Evolutionary conservation across 768 basidiomycete species (phyloP).

Genomic region (Hirschioporus abietinus): DNA sequence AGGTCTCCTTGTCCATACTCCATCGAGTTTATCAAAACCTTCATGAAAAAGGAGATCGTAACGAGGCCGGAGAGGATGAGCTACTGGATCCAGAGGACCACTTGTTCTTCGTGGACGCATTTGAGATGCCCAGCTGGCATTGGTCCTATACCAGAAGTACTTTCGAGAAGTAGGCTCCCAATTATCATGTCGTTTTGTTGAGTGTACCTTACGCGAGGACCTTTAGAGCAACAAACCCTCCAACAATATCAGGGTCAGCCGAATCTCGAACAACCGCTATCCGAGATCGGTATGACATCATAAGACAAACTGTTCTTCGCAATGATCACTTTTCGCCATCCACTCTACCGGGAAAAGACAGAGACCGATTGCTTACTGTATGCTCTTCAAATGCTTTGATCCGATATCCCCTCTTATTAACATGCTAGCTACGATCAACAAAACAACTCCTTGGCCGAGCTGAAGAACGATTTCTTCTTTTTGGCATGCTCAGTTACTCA

Average conservation of each 20-base stretch:
- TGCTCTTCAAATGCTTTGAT: constrained; percentile 17
- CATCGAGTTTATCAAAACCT: constrained; percentile 70
- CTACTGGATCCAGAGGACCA: constrained; percentile 76
- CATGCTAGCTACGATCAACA: constrained; percentile 77
- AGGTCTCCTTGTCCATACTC: constrained; percentile 64
- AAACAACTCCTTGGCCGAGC: constrained; percentile 92
- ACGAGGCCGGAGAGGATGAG: constrained; percentile 46
- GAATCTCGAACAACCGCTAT: constrained; percentile 75
- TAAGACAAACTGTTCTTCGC: constrained; percentile 87
- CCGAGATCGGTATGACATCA: constrained; percentile 83
- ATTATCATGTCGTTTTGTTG: constrained; percentile 2
- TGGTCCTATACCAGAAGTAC: constrained; percentile 84
- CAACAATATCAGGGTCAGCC: constrained; percentile 77
- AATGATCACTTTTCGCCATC: constrained; percentile 99
- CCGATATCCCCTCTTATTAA: constrained; percentile 4
- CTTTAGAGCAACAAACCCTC: constrained; percentile 44
- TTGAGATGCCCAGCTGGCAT: constrained; percentile 93
- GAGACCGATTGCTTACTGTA: constrained; percentile 85
- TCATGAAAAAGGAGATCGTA: constrained; percentile 56
- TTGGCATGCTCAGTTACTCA: constrained; percentile 87
- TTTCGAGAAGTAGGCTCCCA: constrained; percentile 69
- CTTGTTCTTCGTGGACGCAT: constrained; percentile 80
- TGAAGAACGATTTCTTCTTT: constrained; percentile 83
- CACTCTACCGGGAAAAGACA: constrained; percentile 82
- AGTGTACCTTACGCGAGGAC: constrained; percentile 8